phyloP scores from a whole-genome alignment of 164 flowering plant genomes.

The Cinnamomum chago region DNA sequence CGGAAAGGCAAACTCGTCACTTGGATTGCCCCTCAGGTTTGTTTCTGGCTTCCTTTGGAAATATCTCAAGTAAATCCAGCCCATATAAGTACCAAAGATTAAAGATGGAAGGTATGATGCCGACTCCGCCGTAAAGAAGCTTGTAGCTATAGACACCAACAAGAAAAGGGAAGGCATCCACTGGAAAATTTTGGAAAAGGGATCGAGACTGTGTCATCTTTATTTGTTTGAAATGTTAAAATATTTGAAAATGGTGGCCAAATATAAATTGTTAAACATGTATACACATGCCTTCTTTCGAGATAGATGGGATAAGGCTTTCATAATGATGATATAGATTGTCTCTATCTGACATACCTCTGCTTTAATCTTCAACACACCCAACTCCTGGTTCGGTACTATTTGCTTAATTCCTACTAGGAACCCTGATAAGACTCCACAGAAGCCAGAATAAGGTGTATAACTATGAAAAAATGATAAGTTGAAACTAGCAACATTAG shows the following conservation, averaged over 20 bases:
- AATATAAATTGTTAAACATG: neutral
- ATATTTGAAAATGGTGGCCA: neutral
- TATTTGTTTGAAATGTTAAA: neutral
- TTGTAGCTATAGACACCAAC: slow-evolving; percentile 44
- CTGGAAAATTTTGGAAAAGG: slow-evolving; percentile 32
- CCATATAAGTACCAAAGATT: slow-evolving; percentile 75
- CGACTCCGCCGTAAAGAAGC: slow-evolving; percentile 61
- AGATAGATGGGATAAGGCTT: no score
- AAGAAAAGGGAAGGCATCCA: slow-evolving; percentile 83
- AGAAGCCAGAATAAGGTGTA: slow-evolving; percentile 90
- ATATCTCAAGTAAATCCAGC: slow-evolving; percentile 95
- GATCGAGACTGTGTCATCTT: neutral
- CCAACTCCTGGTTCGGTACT: slow-evolving; percentile 84
- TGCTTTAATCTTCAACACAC: slow-evolving; percentile 67
- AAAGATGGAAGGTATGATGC: slow-evolving; percentile 71
- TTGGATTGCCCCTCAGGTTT: slow-evolving; percentile 79
- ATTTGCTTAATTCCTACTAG: slow-evolving; percentile 95
- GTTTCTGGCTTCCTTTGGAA: slow-evolving; percentile 80
- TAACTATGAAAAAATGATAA: slow-evolving; percentile 39
- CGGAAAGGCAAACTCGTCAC: slow-evolving; percentile 92
- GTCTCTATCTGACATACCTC: slow-evolving; percentile 43
- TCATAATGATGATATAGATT: neutral
- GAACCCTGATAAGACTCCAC: slow-evolving; percentile 77
- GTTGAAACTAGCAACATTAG: neutral
- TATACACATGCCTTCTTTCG: no score